A percentile compares a stretch with the other conserved stretches of the same genome.
Conservation (phyloP, 257 asterid genomes). For the Plantago major region DNA sequence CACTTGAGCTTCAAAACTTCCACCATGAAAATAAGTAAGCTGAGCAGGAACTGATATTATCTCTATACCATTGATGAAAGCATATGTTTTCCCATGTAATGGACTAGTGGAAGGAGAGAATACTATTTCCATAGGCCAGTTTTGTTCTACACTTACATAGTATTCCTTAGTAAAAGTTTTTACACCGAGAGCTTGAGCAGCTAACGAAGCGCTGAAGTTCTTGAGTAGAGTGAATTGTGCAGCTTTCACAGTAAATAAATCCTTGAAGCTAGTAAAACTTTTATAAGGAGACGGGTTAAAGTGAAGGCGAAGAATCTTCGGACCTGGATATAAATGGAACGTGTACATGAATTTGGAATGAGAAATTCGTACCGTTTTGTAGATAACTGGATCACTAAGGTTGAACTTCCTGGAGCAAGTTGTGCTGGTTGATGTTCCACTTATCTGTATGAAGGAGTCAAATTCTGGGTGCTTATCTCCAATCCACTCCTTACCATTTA, state of each 20-base stretch:
- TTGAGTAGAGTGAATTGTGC: slow-evolving; percentile 29
- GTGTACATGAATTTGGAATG: slow-evolving; percentile 20
- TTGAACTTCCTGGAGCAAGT: not conserved
- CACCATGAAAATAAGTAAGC: slow-evolving; percentile 19
- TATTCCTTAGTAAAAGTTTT: slow-evolving; percentile 20
- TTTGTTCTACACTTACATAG: slow-evolving; percentile 16
- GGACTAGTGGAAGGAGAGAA: slow-evolving; percentile 23
- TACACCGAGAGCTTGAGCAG: slow-evolving; percentile 25
- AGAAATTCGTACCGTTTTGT: slow-evolving; percentile 23
- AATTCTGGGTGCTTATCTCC: slow-evolving; percentile 28
- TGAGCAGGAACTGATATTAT: slow-evolving; percentile 21
- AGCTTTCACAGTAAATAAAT: slow-evolving; percentile 27
- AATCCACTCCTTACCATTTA: slow-evolving; percentile 36
- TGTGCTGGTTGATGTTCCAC: slow-evolving; percentile 38
- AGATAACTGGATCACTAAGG: slow-evolving; percentile 14
- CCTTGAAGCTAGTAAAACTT: slow-evolving; percentile 22
- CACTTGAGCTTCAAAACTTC: slow-evolving; percentile 11
- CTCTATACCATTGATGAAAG: slow-evolving; percentile 32
- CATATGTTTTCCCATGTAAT: slow-evolving; percentile 15
- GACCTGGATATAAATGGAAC: slow-evolving; percentile 25
- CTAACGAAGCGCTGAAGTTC: slow-evolving; percentile 33
- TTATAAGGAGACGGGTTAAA: slow-evolving; percentile 16
- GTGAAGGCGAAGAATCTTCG: slow-evolving; percentile 28
- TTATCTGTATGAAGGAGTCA: slow-evolving; percentile 20
- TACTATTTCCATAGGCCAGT: slow-evolving; percentile 8